Evolutionary conservation across 768 basidiomycete species (phyloP), one percentile per base, ranked within the genome.

Genomic region (Megacollybia marginata): DNA sequence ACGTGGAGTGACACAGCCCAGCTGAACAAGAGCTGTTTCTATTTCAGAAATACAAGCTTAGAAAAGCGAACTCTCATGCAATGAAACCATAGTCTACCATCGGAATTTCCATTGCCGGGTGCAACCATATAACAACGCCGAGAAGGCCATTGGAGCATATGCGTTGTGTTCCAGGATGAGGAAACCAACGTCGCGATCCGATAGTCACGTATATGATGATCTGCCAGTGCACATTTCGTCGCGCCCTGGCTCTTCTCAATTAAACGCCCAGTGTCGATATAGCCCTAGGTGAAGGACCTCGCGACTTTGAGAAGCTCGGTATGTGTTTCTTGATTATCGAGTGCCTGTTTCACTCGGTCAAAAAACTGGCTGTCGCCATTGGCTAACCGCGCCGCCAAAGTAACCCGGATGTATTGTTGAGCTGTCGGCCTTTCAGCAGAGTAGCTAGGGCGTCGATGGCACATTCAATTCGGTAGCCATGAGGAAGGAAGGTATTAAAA

Each of bases 401-500:
- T 8, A 6, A 6, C 23, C 2, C 4, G 38, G 38, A 40, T 40
- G 18, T 40, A 40, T 40, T 40, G 38, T 13, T 15, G 38, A 8
- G 15, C 38, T 15, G 38, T 15, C 15, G 4, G 38, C 38, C 38
- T 40, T 5, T 40, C 38, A 18, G 38, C 18, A 8, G 38, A 40
- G 15, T 13, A 18, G 13, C 38, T 8, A 15, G 38, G 4, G 18
- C 67, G 57, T 88, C 83, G 32, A 69, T 69, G 12, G 76, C 76
- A 56, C 83, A 85, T 56, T 95, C 92, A 64, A 99, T 97, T 44
- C 89, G 84, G 62, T 97, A 99, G 13, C 95, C 95, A 18, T 80
- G 76, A 3, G 95, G 95, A 10, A 99, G 78, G 68, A 98, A 99
- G 0, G 93, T 96, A 69, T 97, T 98, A 76, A 99, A 99, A 9